Evolutionary conservation across 129 eudicot genomes (phyloP), one percentile per base, ranked within the genome.

Genomic region (Flaveria bidentis): DNA sequence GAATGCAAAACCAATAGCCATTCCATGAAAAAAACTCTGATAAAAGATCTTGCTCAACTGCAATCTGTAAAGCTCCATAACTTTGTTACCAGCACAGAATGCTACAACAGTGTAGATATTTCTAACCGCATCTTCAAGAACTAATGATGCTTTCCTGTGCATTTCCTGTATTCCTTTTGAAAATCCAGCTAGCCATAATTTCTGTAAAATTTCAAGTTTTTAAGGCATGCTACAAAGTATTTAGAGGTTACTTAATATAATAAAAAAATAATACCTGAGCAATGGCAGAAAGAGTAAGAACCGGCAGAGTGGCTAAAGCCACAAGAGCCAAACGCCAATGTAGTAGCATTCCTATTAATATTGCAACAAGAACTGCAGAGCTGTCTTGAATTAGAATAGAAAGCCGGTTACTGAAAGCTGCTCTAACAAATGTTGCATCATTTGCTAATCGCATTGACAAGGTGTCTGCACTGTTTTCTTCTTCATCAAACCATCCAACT

Each of bases 401-500:
- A 67, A 91, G 89, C 1, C 98, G 88, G 79, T 93, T 91, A 81
- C 97, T 91, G 79, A 93, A 90, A 82, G 96, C 93, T 72, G 97
- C 97, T 87, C 98, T 84, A 76, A 93, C 97, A 82, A 93, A 93
- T 68, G 98, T 93, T 74, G 98, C 98, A 88, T 93, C 98, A 71
- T 91, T 93, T 56, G 97, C 98, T 78, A 93, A 85, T 47, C 98
- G 96, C 97, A 91, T 90, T 75, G 98, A 93, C 75, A 93, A 78
- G 64, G 89, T 91, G 67, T 90, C 97, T 36, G 97, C 97, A 66
- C 91, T 90, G 72, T 93, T 93, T 62, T 91, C 97, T 76, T 90
- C 98, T n/a, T 87, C 97, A 80, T 93, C 98, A 83, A 93, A 93
- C 98, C 98, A 93, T 84, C 98, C 98, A 78, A 88, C 97, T 91